Percentiles rank a stretch among this genome's conserved stretches.
These are phyloP conservation scores for Aphanomyces euteiches DNA, from an alignment of 352 stramenopile species.

Conservation along the genomic window DNA sequence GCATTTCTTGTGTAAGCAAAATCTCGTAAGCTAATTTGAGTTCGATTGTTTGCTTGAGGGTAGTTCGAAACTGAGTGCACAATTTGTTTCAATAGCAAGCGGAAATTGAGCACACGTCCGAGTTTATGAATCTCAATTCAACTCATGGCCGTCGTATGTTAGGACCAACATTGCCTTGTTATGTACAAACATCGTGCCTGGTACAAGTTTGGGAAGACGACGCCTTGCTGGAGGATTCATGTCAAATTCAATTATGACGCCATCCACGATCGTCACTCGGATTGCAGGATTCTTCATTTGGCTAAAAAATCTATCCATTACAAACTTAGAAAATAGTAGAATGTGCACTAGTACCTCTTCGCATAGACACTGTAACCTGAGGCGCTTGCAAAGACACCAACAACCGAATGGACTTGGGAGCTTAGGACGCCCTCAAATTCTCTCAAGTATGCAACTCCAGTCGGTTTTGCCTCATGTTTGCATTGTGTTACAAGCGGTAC, in stretches of 20 bases:
- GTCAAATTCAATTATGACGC: slow-evolving; percentile 52
- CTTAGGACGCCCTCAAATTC: slow-evolving; percentile 72
- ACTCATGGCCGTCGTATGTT: slow-evolving; percentile 62
- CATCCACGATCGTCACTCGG: slow-evolving; percentile 52
- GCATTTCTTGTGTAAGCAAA: too few species aligned
- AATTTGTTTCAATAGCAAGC: too few species aligned
- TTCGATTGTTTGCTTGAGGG: too few species aligned
- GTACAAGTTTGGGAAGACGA: slow-evolving; percentile 58
- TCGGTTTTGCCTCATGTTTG: slow-evolving; percentile 71
- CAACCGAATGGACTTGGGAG: slow-evolving; percentile 40
- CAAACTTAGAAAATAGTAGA: neutral
- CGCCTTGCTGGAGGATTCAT: slow-evolving; percentile 57
- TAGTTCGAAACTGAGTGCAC: too few species aligned
- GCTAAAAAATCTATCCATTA: slow-evolving; percentile 46
- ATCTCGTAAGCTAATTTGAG: too few species aligned
- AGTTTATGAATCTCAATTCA: slow-evolving; percentile 31
- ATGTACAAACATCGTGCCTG: slow-evolving; percentile 60
- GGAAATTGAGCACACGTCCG: neutral
- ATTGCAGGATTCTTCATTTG: slow-evolving; percentile 58
- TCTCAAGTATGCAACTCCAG: slow-evolving; percentile 60
- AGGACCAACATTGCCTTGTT: slow-evolving; percentile 63
- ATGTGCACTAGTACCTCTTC: slow-evolving; percentile 39
- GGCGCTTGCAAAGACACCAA: slow-evolving; percentile 64
- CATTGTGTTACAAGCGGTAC: slow-evolving; percentile 75
- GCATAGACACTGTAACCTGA: slow-evolving; percentile 80